These are phyloP conservation scores for Xylariaceae sp. DNA, from an alignment of 2,329 filamentous ascomycete genomes.

Conservation along the genomic window DNA sequence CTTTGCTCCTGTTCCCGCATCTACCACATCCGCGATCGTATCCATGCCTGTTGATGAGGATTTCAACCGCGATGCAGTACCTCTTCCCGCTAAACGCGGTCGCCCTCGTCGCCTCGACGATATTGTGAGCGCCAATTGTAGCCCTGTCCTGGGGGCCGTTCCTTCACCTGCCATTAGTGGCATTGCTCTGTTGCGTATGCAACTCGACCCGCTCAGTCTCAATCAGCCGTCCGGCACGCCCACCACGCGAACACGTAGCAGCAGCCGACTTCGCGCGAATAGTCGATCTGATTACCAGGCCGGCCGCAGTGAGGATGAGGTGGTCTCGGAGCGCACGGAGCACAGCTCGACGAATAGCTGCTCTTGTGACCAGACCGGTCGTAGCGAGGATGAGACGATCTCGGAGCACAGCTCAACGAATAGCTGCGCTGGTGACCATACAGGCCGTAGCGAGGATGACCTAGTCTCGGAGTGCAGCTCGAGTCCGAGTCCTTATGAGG, in stretches of 20 bases:
- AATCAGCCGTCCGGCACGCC: constrained; percentile 51
- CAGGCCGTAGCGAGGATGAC: constrained; percentile 55
- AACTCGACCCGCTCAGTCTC: constrained; percentile 73
- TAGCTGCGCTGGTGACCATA: constrained; percentile 44
- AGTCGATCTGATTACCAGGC: constrained; percentile 46
- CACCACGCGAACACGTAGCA: constrained; percentile 48
- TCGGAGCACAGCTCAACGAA: constrained; percentile 58
- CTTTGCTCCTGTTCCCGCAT: constrained; percentile 49
- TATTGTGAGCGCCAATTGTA: constrained; percentile 59
- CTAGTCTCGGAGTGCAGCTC: constrained; percentile 61
- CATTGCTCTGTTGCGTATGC: constrained; percentile 75
- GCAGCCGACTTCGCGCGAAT: constrained; percentile 52
- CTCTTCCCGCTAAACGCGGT: constrained; percentile 37
- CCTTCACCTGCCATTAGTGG: constrained; percentile 59
- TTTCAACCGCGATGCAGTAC: constrained; percentile 44
- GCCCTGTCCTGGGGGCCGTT: constrained; percentile 50
- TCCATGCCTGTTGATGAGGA: constrained; percentile 50
- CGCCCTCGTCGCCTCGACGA: constrained; percentile 44
- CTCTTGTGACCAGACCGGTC: constrained; percentile 45
- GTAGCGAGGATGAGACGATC: constrained; percentile 61
- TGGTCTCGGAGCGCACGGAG: constrained; percentile 58
- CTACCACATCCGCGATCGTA: constrained; percentile 41
- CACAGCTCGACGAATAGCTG: constrained; percentile 18
- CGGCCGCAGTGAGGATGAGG: constrained; percentile 56
- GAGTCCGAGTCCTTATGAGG: constrained; percentile 77